Evolutionary conservation across 805 yeast genomes (phyloP), one percentile per base, ranked within the genome.

Genomic region (Metschnikowia drakensbergensis): DNA sequence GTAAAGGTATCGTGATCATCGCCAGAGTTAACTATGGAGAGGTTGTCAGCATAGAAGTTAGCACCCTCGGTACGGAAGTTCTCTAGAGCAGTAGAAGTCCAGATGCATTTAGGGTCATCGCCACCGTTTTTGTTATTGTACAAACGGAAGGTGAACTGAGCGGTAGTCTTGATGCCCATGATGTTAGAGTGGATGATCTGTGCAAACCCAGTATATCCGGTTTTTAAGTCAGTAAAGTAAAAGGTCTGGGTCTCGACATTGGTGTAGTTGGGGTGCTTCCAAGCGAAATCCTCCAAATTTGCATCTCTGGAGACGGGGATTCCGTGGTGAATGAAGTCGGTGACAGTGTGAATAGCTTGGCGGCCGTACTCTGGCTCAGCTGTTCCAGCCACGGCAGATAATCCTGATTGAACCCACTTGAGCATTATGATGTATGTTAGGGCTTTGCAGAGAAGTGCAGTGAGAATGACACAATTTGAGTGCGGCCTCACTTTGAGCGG

Each of bases 281-380:
- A 94, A 46, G 73, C 65, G 61, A 88, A 80, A 66, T 94, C 99
- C 11, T 76, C 80, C n/a, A 67, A 62, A 7, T 77, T 70, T 31
- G 94, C 79, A 23, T 71, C 75, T 28, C 83, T 74, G 59, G 71
- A 87, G 23, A 62, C 57, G 35, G 76, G 74, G 17, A 59, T 61
- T 22, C 47, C 53, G 30, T 29, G 28, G 26, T 52, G 50, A 40
- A 84, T 81, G 39, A 81, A 65, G 33, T 79, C 80, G 37, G 86
- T 80, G 49, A 91, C 82, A n/a, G 97, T 80, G 61, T 86, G 92
- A 57, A 94, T 88, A 36, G 96, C 95, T 44, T 86, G 96, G 36
- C 85, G 79, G 46, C 99, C 99, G 61, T 94, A 94, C 63, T 86
- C 96, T 26, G 99, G 99, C 67, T 94, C 99, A 2, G 96, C 97